These are phyloP conservation scores for Leccinum pellstonianum DNA, from an alignment of 768 basidiomycete species.

Conservation along the genomic window DNA sequence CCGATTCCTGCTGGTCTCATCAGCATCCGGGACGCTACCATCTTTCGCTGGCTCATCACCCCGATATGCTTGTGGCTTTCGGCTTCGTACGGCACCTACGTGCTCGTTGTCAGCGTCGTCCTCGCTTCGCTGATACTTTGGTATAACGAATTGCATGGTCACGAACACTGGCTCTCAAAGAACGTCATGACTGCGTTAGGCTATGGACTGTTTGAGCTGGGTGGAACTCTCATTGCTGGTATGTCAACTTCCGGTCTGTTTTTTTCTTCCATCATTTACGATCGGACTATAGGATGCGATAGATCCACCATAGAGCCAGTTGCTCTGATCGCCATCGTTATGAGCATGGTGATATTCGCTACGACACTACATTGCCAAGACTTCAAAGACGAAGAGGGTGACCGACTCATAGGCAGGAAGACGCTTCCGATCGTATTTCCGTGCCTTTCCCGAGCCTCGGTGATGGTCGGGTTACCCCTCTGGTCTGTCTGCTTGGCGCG, in stretches of 20 bases:
- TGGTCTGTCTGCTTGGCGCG: slow-evolving; percentile 31
- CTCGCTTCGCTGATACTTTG: slow-evolving; percentile 28
- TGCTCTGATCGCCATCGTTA: slow-evolving; percentile 29
- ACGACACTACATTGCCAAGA: slow-evolving; percentile 38
- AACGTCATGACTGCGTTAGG: slow-evolving; percentile 38
- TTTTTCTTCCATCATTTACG: slow-evolving; percentile 4
- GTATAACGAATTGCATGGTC: slow-evolving; percentile 39
- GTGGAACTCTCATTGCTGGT: slow-evolving; percentile 39
- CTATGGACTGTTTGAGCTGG: slow-evolving; percentile 38
- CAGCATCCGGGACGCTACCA: slow-evolving; percentile 34
- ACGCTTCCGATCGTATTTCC: slow-evolving; percentile 48
- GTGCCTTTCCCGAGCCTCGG: slow-evolving; percentile 24
- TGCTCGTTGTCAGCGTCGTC: slow-evolving; percentile 35
- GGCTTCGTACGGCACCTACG: slow-evolving; percentile 31
- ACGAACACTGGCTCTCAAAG: slow-evolving; percentile 34
- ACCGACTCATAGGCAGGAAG: slow-evolving; percentile 36
- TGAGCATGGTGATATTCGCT: slow-evolving; percentile 34
- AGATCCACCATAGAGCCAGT: slow-evolving; percentile 24
- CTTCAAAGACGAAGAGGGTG: slow-evolving; percentile 45
- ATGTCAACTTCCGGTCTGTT: slow-evolving; percentile 3
- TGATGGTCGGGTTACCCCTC: slow-evolving; percentile 28
- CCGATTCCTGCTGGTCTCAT: slow-evolving; percentile 48
- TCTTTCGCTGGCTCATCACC: slow-evolving; percentile 38
- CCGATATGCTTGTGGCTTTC: slow-evolving; percentile 38
- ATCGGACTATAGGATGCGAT: slow-evolving; percentile 21